Evolutionary conservation across 352 stramenopile species (phyloP).

Genomic region (Blastocystis sp.): DNA sequence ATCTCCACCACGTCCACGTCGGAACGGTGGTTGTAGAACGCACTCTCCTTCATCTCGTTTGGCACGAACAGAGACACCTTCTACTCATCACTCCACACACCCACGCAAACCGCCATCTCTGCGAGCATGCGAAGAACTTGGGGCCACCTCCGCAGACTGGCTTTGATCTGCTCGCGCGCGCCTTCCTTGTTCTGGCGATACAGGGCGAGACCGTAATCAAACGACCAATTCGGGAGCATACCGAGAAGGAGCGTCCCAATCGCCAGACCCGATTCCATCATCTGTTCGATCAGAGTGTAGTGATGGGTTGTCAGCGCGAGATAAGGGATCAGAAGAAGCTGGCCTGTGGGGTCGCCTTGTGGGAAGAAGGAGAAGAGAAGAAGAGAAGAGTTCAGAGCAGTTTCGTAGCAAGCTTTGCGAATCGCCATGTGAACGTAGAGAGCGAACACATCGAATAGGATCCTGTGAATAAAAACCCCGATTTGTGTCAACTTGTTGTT

Average conservation of each 20-base stretch:
- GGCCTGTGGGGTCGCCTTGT: conserved; percentile 27
- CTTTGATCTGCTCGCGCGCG: neutral
- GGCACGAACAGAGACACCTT: conserved; percentile 20
- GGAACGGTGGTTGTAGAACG: neutral
- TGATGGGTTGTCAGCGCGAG: conserved; percentile 15
- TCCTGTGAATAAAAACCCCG: neutral
- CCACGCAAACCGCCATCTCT: neutral
- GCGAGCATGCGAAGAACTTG: neutral
- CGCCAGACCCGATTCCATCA: neutral
- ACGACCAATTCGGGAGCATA: conserved; percentile 46
- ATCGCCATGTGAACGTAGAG: neutral
- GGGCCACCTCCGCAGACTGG: conserved; percentile 27
- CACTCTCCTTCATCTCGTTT: neutral
- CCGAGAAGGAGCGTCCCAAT: conserved; percentile 16
- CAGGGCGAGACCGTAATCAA: conserved; percentile 44
- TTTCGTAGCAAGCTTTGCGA: conserved; percentile 31
- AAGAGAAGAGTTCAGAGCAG: conserved; percentile 34
- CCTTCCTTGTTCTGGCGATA: neutral
- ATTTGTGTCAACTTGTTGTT: neutral
- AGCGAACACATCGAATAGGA: neutral
- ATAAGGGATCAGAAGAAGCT: conserved; percentile 41
- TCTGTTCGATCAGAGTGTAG: neutral
- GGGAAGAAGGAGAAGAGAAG: conserved; percentile 56
- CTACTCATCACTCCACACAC: neutral
- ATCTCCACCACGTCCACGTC: neutral